Evolutionary conservation across 176 grass and related monocot genomes (phyloP), one percentile per base, ranked within the genome.

Genomic region (Puya raimondii): DNA sequence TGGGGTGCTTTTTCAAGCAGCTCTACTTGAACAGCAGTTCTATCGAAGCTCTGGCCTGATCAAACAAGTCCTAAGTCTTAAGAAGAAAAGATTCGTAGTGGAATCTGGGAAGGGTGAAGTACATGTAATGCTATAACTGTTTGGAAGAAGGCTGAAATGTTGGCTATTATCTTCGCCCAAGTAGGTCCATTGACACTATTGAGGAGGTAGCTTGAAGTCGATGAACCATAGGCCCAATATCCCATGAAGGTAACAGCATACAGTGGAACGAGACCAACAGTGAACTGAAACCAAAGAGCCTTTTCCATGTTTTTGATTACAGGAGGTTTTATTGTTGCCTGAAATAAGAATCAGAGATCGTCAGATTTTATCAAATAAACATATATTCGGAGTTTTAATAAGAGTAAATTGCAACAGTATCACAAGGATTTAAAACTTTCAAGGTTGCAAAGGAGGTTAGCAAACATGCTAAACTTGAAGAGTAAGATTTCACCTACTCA

Each of bases 241-340:
- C 93, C 93, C 69, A 92, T 74, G 47, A 96, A 96, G 48, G 66
- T 83, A 48, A 96, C 93, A 72, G 83, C 88, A 72, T 92, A 96
- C 17, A 92, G 63, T 54, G 88, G 93, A 73, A 96, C 47, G 2
- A 85, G 71, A 20, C 93, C 88, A 33, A 87, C 2, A 48, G 83
- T 87, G 68, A 96, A 96, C 51, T 96, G 93, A 63, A 96, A 92
- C 88, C 86, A 92, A 18, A 96, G 79, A 74, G 93, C 93, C 50
- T 92, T 96, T 66, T 92, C 88, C 93, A 96, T 96, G 81, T 96
- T 92, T 68, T 87, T 89, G 21, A 96, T 71, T 59, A 92, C 86
- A 29, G 93, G 93, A 68, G 83, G 86, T 72, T 82, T 91, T 89
- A 96, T 77, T 1, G 88, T 96, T 64, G 88, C 92, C 88, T 96